Evolutionary conservation across 495 filamentous ascomycete genomes (phyloP).

Genomic region (Thermothielavioides terrestris): DNA sequence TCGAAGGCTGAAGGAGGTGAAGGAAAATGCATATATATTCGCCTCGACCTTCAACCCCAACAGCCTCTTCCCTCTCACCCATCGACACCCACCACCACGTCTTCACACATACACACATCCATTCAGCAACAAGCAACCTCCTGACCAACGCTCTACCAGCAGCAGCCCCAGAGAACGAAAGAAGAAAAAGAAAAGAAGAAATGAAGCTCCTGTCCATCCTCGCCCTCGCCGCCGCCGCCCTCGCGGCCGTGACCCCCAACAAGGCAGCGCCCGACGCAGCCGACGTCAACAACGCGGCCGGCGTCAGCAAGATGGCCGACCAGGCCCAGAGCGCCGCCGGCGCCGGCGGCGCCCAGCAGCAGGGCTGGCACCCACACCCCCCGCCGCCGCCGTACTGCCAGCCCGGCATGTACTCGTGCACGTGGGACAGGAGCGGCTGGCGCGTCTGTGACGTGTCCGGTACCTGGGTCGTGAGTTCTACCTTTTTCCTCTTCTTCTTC

Average conservation of each 20-base stretch:
- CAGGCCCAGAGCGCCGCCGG: not conserved
- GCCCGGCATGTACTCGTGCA: slow-evolving; percentile 4
- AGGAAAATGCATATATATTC: not conserved
- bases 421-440: slow-evolving; percentile 15
- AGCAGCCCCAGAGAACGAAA: too few relatives aligned
- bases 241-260: slow-evolving; percentile 8
- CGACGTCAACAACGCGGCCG: not conserved
- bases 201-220: slow-evolving; percentile 22
- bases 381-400: not conserved
- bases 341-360: not conserved
- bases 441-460: slow-evolving; percentile 17
- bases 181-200: too few relatives aligned
- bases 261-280: not conserved
- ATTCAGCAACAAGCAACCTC: not conserved
- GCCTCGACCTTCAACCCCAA: not conserved
- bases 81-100: not conserved
- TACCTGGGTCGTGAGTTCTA: slow-evolving; percentile 21
- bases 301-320: not conserved
- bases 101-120: not conserved
- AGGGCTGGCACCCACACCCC: not conserved
- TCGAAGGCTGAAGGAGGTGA: too few relatives aligned
- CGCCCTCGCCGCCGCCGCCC: slow-evolving; percentile 14
- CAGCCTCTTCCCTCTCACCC: not conserved
- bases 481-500: not conserved
- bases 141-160: not conserved